Base-by-base conservation (phyloP, 2,329 filamentous ascomycete species). In the Nannizziopsis arthrosporioides region DNA sequence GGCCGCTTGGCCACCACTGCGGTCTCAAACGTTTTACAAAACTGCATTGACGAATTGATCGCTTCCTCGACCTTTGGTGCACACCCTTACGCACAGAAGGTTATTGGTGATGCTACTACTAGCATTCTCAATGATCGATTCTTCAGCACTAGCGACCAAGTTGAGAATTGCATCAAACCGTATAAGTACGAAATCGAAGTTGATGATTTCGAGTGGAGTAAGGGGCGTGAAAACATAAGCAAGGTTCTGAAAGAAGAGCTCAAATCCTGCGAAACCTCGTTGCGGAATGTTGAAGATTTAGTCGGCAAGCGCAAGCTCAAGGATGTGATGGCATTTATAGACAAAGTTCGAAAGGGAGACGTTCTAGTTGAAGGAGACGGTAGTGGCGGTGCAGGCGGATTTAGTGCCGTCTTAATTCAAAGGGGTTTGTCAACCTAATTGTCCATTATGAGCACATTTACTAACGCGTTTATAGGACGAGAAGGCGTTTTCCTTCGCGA, bases 151-250 rank as follows among this genome's bases (percentile, higher is more conserved):
- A 92, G 85, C 54, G 93, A 98, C 60, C 92, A 96, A 67, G 85
- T 98, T 1, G 92, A 98, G 66, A 96, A 96, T 62, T 98, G 90
- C 63, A 93, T 98, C 68, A 98, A 98, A 66, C 92, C 93, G 0
- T 98, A 90, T 73, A 98, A 98, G 63, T 96, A 90, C 57, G 88
- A 95, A 53, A 94, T 98, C 50, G 92, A 98, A 58, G 81, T 98
- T 39, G 87, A 94, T 60, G 85, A 89, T 35, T 74, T 80, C 6
- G 93, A 98, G 63, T 98, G 92, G 92, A 66, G 74, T 2, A 80
- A 84, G 52, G 89, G 88, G 0, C 76, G 90, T 44, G 88, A 94
- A 40, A 92, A 93, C 57, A 82, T 90, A 1, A 76, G 80, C 35
- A 75, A 73, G 7, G 81, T 92, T 1, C 70, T 98, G n/a, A 93